Conservation (phyloP, 345 rosid species). For the Durio zibethinus region DNA sequence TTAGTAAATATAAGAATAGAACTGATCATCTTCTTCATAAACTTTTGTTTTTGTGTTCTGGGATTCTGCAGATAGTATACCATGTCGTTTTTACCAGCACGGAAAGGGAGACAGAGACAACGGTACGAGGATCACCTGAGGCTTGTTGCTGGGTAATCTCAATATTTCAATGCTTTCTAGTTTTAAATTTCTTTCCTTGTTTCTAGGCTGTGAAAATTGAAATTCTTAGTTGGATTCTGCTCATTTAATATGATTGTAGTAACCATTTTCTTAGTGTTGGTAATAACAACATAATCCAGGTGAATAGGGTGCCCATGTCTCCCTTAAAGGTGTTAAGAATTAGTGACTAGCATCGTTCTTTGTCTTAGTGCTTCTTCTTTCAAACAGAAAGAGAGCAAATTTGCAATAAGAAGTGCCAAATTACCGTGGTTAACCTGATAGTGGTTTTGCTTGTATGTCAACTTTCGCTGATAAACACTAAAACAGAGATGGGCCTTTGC, state of each 20-base stretch:
- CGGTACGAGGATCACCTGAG: constrained; percentile 46
- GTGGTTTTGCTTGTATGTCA: neutral
- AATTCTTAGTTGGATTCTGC: neutral
- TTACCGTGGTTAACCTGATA: neutral
- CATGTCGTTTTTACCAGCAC: constrained; percentile 34
- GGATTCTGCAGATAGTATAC: constrained; percentile 4
- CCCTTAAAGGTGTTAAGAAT: neutral
- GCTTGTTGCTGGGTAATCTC: constrained; percentile 47
- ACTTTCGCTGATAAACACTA: neutral
- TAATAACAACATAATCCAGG: neutral
- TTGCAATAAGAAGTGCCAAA: neutral
- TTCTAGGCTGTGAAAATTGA: neutral
- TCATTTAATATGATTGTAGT: neutral
- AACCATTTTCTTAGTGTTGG: neutral
- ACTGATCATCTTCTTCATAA: neutral
- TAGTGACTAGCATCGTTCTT: neutral
- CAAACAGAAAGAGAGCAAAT: neutral
- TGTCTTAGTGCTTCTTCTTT: neutral
- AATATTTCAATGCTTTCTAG: neutral
- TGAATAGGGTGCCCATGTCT: neutral
- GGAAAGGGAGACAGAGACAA: constrained; percentile 48
- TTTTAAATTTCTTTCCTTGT: neutral
- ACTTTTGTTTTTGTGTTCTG: neutral
- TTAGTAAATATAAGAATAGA: no score
- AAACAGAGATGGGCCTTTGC: neutral